Evolutionary conservation across 2,329 filamentous ascomycete species (phyloP), one percentile per base, ranked within the genome.

Genomic region (Myriosclerotinia duriaeana): DNA sequence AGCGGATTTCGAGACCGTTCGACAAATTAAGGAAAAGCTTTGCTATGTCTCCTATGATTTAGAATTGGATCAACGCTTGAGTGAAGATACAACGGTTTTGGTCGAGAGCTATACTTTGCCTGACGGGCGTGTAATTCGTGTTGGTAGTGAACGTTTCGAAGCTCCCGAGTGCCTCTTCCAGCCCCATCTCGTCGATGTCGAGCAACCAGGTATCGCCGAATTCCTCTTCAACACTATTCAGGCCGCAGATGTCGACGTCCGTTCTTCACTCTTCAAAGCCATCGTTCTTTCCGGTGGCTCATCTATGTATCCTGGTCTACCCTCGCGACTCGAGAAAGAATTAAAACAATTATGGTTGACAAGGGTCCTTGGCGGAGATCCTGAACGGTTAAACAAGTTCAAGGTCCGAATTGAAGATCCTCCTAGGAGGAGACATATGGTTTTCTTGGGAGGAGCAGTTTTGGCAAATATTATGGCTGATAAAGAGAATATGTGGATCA

Each of bases 171-270:
- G 95, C 79, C 85, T 99, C 63, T 99, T 99, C 87, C 95, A 99
- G 81, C 95, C 95, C 53, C 95, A 99, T 78, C 85, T 99, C 52
- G 94, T 99, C 58, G 95, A 99, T 77, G 96, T 95, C 74, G 95
- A 99, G 77, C 94, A 98, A 77, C 93, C 93, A 1, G 95, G 95
- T 68, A 95, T 99, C 69, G 94, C 92, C 74, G 95, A 99, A 77
- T 93, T 98, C 79, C 84, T 99, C 50, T 99, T 99, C 87, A 97
- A 99, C 83, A 99, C 94, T 26, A 99, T 99, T 76, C 95, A 98
- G 80, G 83, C 91, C 9, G 93, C 95, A 69, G 95, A 98, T 74
- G 93, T 99, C 65, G 95, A 99, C 77, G 93, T 99, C 54, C 89
- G 95, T 71, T 89, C 90, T 63, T 96, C 92, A 70, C 84, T 99